A percentile compares a stretch with the other conserved stretches of the same genome.
Conservation (phyloP, 2,329 filamentous ascomycete species). For the Penicillium sp. region DNA sequence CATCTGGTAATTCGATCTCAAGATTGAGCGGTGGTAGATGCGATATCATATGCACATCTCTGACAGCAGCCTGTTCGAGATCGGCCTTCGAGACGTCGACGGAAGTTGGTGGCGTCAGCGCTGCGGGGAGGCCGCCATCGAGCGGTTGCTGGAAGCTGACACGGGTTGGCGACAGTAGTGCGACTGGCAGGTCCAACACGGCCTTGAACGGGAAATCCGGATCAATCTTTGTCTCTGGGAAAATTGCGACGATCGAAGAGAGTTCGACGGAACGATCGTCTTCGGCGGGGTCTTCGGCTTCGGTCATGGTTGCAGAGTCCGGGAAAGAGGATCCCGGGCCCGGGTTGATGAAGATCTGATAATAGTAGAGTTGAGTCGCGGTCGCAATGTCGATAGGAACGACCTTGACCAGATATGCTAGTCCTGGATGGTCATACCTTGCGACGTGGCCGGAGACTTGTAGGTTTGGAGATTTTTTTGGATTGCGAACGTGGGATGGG, state of each 20-base stretch:
- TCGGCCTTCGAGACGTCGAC: constrained; percentile 33
- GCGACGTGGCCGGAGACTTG: constrained; percentile 4
- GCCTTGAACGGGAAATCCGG: constrained; percentile 49
- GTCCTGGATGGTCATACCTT: constrained; percentile 11
- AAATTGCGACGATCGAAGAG: constrained; percentile 61
- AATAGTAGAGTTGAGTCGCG: constrained; percentile 5
- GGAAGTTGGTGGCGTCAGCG: constrained; percentile 45
- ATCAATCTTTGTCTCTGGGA: constrained; percentile 58
- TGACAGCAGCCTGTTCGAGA: constrained; percentile 19
- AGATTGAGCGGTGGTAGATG: constrained; percentile 59
- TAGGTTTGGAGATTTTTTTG: background rate
- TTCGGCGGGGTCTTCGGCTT: constrained; percentile 35
- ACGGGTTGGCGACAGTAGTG: constrained; percentile 54
- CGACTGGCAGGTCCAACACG: constrained; percentile 56
- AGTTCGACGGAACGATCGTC: constrained; percentile 63
- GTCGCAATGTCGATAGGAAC: constrained; percentile 2
- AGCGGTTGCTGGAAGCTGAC: constrained; percentile 42
- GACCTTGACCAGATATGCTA: constrained; percentile 2
- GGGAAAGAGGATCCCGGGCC: background rate
- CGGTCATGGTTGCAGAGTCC: constrained; percentile 33
- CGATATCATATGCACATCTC: constrained; percentile 49
- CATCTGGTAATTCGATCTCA: constrained; percentile 52
- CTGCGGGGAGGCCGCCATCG: constrained; percentile 34
- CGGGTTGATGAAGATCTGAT: constrained; percentile 3
- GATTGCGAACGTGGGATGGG: background rate